Evolutionary conservation across 371 early-diverging fungal species (phyloP).

Genomic region (Mortierella sp.): DNA sequence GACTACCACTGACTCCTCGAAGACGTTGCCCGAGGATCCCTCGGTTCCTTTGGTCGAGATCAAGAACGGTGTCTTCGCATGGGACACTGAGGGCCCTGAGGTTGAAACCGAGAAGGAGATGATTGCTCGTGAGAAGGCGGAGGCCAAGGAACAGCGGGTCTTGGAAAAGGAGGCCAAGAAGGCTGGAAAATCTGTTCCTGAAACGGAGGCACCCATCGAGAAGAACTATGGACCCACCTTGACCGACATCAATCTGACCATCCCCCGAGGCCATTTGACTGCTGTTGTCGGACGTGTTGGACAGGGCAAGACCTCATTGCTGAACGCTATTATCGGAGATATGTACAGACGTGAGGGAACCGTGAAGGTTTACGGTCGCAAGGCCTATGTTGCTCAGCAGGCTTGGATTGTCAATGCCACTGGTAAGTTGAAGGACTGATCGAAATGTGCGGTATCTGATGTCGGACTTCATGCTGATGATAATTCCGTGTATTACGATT

Average conservation of each 20-base stretch:
- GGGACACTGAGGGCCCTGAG: slow-evolving; percentile 45
- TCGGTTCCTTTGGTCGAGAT: slow-evolving; percentile 38
- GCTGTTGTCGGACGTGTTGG: slow-evolving; percentile 66
- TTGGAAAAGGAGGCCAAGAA: slow-evolving; percentile 38
- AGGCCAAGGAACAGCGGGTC: slow-evolving; percentile 36
- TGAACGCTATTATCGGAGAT: slow-evolving; percentile 63
- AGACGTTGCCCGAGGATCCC: slow-evolving; percentile 39
- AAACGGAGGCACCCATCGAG: slow-evolving; percentile 25
- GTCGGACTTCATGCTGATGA: too few species aligned
- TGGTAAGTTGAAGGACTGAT: slow-evolving; percentile 1
- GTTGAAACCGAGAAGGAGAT: slow-evolving; percentile 45
- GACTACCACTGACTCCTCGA: not conserved
- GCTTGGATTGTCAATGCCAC: slow-evolving; percentile 71
- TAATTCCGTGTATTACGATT: too few species aligned
- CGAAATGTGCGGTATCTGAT: too few species aligned
- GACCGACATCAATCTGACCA: slow-evolving; percentile 32
- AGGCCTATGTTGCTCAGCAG: slow-evolving; percentile 65
- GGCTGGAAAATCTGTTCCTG: slow-evolving; percentile 41
- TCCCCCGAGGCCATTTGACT: slow-evolving; percentile 42
- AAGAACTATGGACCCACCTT: slow-evolving; percentile 48
- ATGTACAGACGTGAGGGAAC: slow-evolving; percentile 57
- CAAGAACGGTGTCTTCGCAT: slow-evolving; percentile 47
- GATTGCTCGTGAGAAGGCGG: slow-evolving; percentile 27
- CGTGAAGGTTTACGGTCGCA: slow-evolving; percentile 58
- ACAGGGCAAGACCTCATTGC: slow-evolving; percentile 62